Conservation (phyloP, 2,329 filamentous ascomycete genomes). For the Madurella fahalii region DNA sequence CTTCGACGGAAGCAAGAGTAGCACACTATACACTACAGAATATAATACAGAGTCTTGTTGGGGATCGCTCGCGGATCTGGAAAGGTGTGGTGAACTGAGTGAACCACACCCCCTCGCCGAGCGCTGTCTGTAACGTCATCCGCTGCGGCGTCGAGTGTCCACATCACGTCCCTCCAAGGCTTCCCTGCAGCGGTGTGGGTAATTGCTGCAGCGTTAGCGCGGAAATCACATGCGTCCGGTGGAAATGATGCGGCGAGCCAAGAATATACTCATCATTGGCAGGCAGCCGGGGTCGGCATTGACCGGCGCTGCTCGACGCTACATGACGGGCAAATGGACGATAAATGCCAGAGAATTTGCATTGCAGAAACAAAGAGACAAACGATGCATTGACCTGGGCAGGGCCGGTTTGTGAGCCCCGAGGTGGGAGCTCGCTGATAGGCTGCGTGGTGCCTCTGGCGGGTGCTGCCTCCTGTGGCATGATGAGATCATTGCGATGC, state of each 20-base stretch:
- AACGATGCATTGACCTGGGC: too few relatives aligned
- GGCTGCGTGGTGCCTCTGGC: background rate
- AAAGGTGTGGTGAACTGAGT: background rate
- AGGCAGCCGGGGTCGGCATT: conserved; percentile 6
- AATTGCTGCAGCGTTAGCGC: conserved; percentile 14
- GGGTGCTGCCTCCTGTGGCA: conserved; percentile 19
- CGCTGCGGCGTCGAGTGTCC: background rate
- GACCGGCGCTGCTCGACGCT: background rate
- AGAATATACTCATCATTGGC: conserved; percentile 6
- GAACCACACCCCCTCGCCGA: background rate
- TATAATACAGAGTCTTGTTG: background rate
- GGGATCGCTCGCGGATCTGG: background rate
- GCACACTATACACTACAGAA: background rate
- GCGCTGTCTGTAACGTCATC: background rate
- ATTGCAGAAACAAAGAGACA: background rate
- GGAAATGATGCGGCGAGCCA: conserved; percentile 2
- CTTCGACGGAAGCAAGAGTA: conserved; percentile 24
- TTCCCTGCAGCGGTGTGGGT: background rate
- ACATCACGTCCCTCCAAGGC: background rate
- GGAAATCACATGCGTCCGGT: conserved; percentile 21
- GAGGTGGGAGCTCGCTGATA: background rate
- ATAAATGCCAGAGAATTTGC: background rate
- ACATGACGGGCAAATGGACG: background rate
- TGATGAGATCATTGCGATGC: conserved; percentile 29
- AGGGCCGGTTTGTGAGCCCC: background rate